phyloP scores from a whole-genome alignment of 2,329 filamentous ascomycete species.

The Nigrospora sphaerica region DNA sequence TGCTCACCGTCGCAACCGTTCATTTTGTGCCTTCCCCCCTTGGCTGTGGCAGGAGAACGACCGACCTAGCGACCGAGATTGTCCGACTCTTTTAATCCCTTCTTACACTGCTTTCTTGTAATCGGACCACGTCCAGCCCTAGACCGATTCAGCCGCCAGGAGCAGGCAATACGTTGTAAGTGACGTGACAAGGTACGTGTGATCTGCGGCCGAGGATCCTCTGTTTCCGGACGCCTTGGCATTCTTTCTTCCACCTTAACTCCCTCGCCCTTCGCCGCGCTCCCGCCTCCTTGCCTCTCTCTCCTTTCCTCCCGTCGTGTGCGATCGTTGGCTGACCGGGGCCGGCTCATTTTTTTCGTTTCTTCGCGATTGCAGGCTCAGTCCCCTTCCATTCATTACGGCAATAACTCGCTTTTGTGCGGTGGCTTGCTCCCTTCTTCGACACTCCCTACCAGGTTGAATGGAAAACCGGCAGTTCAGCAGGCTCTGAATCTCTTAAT shows the following conservation, averaged over 20 bases:
- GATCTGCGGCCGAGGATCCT: constrained; percentile 4
- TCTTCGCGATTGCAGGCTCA: constrained; percentile 22
- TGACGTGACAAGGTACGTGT: constrained; percentile 4
- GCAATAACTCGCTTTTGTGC: constrained; percentile 4
- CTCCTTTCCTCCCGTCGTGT: constrained; percentile 12
- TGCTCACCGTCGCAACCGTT: no score
- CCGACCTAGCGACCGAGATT: no score
- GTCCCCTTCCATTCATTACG: constrained; percentile 22
- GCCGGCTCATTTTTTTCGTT: constrained; percentile 10
- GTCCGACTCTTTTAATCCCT: no score
- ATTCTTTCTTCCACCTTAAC: constrained; percentile 2
- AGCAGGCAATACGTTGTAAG: constrained; percentile 6
- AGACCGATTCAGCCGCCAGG: constrained; percentile 4
- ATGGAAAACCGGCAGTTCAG: constrained; percentile 36
- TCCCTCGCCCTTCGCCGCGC: neutral
- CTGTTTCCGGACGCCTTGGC: constrained; percentile 7
- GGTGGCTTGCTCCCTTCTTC: constrained; percentile 14
- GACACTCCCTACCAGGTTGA: constrained; percentile 15
- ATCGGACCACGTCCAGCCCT: no score
- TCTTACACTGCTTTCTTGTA: no score
- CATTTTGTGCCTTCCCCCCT: no score
- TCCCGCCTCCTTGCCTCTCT: constrained; percentile 7
- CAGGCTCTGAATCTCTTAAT: constrained; percentile 43
- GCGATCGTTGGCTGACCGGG: constrained; percentile 27
- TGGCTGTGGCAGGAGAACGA: no score